Evolutionary conservation across 805 yeast genomes (phyloP), one percentile per base, ranked within the genome.

Genomic region (Metschnikowia kunwiensis): DNA sequence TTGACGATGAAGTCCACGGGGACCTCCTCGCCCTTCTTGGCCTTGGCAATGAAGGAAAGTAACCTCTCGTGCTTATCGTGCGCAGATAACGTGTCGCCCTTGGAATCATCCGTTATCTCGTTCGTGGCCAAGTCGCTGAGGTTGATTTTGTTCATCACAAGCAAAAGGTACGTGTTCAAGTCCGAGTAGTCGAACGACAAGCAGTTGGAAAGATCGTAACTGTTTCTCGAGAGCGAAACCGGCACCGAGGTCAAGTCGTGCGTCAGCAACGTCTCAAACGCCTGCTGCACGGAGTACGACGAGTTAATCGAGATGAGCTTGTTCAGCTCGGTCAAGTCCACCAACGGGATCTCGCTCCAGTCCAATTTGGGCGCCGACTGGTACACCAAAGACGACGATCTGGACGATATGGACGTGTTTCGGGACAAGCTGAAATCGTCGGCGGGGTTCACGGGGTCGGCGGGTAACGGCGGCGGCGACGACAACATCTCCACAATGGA

Each of bases 131-230:
- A 59, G 17, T 69, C 70, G 16, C 58, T 63, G 13, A 58, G 35
- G 25, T 57, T 62, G 32, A 76, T 62, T 53, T 83, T 86, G 56
- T 91, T 89, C 68, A 89, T 71, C 15, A 93, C 93, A 42, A 93
- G 65, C 47, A 91, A 66, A 46, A 91, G 67, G 57, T 88, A 88
- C 9, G 96, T 81, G 53, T 86, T 88, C 60, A 91, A 72, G 62
- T 91, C 97, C 19, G 91, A 75, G 62, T 87, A 93, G 61, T 93
- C 98, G 59, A 91, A 91, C 2, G 95, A 83, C 42, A 83, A 71
- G 53, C 93, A 86, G 47, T 81, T 75, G 24, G 53, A 40, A 47
- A 80, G 64, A 48, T 79, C 86, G 34, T 71, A 67, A 31, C 38
- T 32, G 17, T 39, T 37, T 12, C 41, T 36, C 5, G 59, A 46